Percentiles rank a stretch among this genome's conserved stretches.
Evolutionary conservation across 2,329 filamentous ascomycete species (phyloP).

Genomic region (Paraconiothyrium sp.): DNA sequence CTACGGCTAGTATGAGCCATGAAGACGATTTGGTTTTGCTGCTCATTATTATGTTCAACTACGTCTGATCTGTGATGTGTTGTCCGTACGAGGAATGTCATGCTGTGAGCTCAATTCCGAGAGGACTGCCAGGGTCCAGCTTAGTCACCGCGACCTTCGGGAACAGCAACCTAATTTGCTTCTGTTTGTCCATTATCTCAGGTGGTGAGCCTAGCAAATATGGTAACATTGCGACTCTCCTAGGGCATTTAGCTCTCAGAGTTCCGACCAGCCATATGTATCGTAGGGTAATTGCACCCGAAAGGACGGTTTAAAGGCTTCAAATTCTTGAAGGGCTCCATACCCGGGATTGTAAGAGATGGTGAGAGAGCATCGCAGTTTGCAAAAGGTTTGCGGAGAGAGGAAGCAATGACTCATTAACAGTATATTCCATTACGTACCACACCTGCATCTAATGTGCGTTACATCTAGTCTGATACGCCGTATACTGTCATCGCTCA

Average conservation of each 20-base stretch:
- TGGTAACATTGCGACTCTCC: background rate
- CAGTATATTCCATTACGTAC: background rate
- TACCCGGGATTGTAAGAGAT: too few relatives aligned
- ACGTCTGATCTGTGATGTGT: background rate
- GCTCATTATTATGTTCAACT: conserved; percentile 32
- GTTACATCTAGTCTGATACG: too few relatives aligned
- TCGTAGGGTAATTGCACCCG: too few relatives aligned
- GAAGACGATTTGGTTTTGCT: conserved; percentile 32
- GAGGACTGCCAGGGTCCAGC: background rate
- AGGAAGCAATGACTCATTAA: background rate
- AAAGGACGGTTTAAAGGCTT: too few relatives aligned
- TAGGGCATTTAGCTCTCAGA: background rate
- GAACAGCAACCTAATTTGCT: background rate
- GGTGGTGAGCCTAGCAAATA: background rate
- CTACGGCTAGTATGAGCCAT: conserved; percentile 73
- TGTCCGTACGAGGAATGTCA: background rate
- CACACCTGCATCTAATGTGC: background rate
- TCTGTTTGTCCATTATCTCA: background rate
- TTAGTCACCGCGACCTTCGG: background rate
- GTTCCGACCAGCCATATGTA: too few relatives aligned
- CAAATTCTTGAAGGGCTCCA: too few relatives aligned
- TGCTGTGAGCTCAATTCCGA: conserved; percentile 8
- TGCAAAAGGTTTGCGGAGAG: background rate
- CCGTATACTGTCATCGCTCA: conserved; percentile 4
- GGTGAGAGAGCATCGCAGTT: too few relatives aligned